Evolutionary conservation across 805 yeast species (phyloP).

Genomic region (Limtongia smithiae): DNA sequence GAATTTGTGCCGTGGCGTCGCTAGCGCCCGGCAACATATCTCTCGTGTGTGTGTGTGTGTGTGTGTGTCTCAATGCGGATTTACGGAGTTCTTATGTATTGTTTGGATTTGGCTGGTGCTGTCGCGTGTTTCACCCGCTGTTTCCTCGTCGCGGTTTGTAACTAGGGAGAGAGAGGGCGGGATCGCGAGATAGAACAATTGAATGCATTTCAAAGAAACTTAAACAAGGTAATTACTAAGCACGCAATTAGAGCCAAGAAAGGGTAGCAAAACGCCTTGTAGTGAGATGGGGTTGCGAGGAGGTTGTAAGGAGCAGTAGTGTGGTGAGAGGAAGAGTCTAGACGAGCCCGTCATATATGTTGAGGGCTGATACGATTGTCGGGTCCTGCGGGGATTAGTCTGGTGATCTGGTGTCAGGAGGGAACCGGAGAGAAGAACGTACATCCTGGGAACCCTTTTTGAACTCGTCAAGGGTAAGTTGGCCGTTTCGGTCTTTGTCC

Average conservation of each 20-base stretch:
- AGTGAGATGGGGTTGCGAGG: background rate
- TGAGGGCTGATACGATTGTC: constrained; percentile 29
- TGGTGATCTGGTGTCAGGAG: background rate
- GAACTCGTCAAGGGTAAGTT: constrained; percentile 79
- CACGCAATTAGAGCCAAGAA: too few relatives aligned
- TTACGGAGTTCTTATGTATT: background rate
- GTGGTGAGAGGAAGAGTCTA: background rate
- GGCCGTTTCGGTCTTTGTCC: constrained; percentile 67
- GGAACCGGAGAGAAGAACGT: background rate
- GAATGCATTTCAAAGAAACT: too few relatives aligned
- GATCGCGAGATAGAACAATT: too few relatives aligned
- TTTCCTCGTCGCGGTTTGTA: too few relatives aligned
- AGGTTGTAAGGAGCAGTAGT: background rate
- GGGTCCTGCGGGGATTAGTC: constrained; percentile 17
- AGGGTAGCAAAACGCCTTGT: too few relatives aligned
- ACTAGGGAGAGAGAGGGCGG: too few relatives aligned
- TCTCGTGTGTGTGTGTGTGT: background rate
- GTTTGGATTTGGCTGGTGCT: too few relatives aligned
- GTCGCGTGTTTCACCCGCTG: too few relatives aligned
- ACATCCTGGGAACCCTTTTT: constrained; percentile 70
- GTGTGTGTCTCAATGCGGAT: background rate
- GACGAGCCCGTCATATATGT: constrained; percentile 28
- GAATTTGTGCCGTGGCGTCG: background rate
- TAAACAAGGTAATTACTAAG: too few relatives aligned
- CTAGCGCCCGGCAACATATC: too few relatives aligned